Evolutionary conservation across 495 filamentous ascomycete species (phyloP), one percentile per base, ranked within the genome.

Genomic region (Trichoderma reesei): DNA sequence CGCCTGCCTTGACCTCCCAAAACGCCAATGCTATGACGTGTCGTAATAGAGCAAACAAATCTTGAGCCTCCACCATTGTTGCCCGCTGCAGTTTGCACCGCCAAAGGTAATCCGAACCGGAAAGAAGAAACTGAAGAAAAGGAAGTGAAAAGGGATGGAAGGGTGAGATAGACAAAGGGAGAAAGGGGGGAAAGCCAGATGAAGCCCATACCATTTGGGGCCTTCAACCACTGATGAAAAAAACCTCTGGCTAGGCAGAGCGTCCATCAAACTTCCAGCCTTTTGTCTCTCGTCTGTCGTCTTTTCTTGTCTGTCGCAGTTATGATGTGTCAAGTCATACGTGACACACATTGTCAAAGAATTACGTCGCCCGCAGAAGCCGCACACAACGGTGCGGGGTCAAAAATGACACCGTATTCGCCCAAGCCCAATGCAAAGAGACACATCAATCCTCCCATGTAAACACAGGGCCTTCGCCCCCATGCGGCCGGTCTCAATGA

Each of bases 11-110:
- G 8, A 26, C 26, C 51, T 16, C 51, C 31, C 9, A 56, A 14
- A 56, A 56, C 51, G 51, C 51, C 51, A 26, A 56, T 56, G 51
- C 51, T 56, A 56, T 56, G 51, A 56, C 51, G 51, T 56, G 34
- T 56, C 51, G 34, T 56, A 56, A 56, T 56, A 48, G 14, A 44
- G 20, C 44, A 48, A 39, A 48, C 16, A 26, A 48, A 48, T 34
- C 51, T 56, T 11, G 34, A 56, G 20, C 51, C 51, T 33, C 51
- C 51, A 1, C 51, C 51, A 34, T 26, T 18, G 18, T 48, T 18
- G n/a, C 44, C 44, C n/a, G 2, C 31, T 26, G 20, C 51, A 31
- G 16, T 56, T 11, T 33, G 34, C 18, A 48, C 44, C 44, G 7
- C 7, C 51, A 20, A 31, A 26, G 34, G 9, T 56, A 20, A 8